A percentile compares a stretch with the other conserved stretches of the same genome.
phyloP scores from a whole-genome alignment of 768 basidiomycete genomes.

The Mycena rebaudengoi region DNA sequence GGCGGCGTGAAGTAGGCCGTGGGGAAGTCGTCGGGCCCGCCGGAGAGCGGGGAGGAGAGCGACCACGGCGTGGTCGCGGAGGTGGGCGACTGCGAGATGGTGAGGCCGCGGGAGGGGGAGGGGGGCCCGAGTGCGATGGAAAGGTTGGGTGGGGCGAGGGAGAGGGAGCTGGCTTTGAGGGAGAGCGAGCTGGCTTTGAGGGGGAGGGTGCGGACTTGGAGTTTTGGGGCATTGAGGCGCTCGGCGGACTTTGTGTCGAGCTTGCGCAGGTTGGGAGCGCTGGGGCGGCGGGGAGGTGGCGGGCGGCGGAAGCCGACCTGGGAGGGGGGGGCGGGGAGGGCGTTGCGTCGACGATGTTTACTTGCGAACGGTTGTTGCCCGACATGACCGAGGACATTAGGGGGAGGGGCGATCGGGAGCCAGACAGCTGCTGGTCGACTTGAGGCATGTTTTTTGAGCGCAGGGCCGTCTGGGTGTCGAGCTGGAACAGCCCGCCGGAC shows the following conservation, averaged over 20 bases:
- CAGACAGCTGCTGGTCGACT: slow-evolving; percentile 61
- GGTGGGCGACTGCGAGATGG: too few relatives aligned
- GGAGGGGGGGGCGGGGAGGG: slow-evolving; percentile 77
- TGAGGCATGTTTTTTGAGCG: slow-evolving; percentile 63
- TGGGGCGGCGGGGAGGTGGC: slow-evolving; percentile 65
- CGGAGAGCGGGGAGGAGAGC: slow-evolving; percentile 44
- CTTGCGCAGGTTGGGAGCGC: slow-evolving; percentile 67
- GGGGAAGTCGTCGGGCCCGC: slow-evolving; percentile 47
- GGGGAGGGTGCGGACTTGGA: slow-evolving; percentile 68
- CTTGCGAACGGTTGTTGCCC: slow-evolving; percentile 36
- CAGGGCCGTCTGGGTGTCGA: slow-evolving; percentile 66
- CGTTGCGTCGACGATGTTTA: slow-evolving; percentile 50
- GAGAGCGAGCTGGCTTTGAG: slow-evolving; percentile 53
- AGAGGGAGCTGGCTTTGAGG: too few relatives aligned
- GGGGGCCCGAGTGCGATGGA: slow-evolving; percentile 35
- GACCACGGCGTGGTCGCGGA: slow-evolving; percentile 58
- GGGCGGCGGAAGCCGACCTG: slow-evolving; percentile 61
- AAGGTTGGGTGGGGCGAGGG: too few relatives aligned
- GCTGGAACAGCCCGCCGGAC: slow-evolving; percentile 74
- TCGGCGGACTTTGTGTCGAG: slow-evolving; percentile 57
- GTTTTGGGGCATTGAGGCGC: slow-evolving; percentile 51
- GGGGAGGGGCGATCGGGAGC: slow-evolving; percentile 60
- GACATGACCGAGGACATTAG: slow-evolving; percentile 61
- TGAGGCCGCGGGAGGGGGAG: slow-evolving; percentile 56
- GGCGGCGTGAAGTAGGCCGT: slow-evolving; percentile 64